Conservation (phyloP, 2,329 filamentous ascomycete genomes). For the Clarireedia sp. region DNA sequence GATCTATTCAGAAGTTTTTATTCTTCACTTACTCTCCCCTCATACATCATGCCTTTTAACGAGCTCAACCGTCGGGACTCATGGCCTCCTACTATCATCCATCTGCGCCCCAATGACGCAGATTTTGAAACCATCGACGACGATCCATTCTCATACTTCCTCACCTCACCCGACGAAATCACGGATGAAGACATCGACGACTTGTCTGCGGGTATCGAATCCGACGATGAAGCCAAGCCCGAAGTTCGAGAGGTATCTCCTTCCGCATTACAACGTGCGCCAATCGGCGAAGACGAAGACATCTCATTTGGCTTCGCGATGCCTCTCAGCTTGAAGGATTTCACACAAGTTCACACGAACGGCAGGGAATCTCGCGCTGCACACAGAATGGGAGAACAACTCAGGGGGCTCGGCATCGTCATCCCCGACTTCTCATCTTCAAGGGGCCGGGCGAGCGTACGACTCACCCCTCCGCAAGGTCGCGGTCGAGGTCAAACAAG, state of each 20-base stretch:
- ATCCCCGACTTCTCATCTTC: slow-evolving; percentile 15
- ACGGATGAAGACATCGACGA: slow-evolving; percentile 26
- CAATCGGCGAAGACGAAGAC: slow-evolving; percentile 15
- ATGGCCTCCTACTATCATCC: slow-evolving; percentile 29
- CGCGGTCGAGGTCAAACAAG: slow-evolving; percentile 22
- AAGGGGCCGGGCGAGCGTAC: slow-evolving; percentile 23
- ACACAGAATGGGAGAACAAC: slow-evolving; percentile 10
- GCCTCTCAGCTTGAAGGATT: slow-evolving; percentile 25
- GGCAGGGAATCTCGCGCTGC: slow-evolving; percentile 18
- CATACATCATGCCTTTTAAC: slow-evolving; percentile 11
- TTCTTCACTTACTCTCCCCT: neutral
- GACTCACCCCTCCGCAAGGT: slow-evolving; percentile 12
- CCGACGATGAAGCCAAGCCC: slow-evolving; percentile 15
- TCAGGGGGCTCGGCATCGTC: slow-evolving; percentile 22
- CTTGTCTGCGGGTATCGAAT: slow-evolving; percentile 29
- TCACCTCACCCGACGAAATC: slow-evolving; percentile 25
- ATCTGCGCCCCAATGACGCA: slow-evolving; percentile 16
- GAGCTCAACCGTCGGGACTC: slow-evolving; percentile 26
- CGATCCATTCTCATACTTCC: slow-evolving; percentile 30
- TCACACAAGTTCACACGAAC: slow-evolving; percentile 15
- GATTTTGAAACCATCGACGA: slow-evolving; percentile 25
- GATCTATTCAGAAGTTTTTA: slow-evolving; percentile 9
- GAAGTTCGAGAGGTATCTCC: slow-evolving; percentile 27
- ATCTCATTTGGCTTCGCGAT: slow-evolving; percentile 20
- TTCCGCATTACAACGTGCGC: slow-evolving; percentile 21